Conservation (phyloP, 1,284 basidiomycete species). For the Mycosarcoma maydis region DNA sequence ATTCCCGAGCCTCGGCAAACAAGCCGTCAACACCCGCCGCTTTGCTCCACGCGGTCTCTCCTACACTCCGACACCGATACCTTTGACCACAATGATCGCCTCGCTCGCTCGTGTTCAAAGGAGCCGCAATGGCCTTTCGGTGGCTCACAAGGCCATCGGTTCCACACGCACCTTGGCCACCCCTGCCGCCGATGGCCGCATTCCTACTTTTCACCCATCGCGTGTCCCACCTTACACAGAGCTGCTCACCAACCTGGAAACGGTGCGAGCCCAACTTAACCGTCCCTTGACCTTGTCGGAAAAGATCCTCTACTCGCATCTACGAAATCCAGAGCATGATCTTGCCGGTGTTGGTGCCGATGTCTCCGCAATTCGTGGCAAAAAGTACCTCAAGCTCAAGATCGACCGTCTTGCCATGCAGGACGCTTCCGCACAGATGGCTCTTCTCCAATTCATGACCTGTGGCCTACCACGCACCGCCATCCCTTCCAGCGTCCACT, state of each 20-base stretch:
- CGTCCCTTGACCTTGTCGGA: conserved; percentile 91
- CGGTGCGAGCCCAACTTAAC: conserved; percentile 79
- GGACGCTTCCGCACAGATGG: conserved; percentile 99
- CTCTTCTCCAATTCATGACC: conserved; percentile 98
- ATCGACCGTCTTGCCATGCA: conserved; percentile 98
- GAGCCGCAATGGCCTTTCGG: conserved; percentile 30
- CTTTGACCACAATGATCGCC: conserved; percentile 24
- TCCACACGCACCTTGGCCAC: conserved; percentile 39
- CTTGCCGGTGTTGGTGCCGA: conserved; percentile 75
- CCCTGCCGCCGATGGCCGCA: conserved; percentile 32
- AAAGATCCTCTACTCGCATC: conserved; percentile 96
- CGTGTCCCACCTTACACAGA: conserved; percentile 80
- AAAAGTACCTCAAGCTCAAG: conserved; percentile 86
- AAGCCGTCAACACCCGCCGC: background rate
- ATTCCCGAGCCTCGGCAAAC: background rate
- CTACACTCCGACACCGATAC: too few relatives aligned
- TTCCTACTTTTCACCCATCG: conserved; percentile 59
- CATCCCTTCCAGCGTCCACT: conserved; percentile 90
- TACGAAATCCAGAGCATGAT: conserved; percentile 78
- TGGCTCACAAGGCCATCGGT: conserved; percentile 34
- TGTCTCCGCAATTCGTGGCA: conserved; percentile 75
- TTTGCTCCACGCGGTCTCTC: too few relatives aligned
- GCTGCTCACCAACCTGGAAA: conserved; percentile 79
- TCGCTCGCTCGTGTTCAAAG: conserved; percentile 43
- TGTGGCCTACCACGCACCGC: conserved; percentile 85